A percentile compares a stretch with the other conserved stretches of the same genome.
Evolutionary conservation across 169 alveolate species (phyloP).

Genomic region (Plasmodium vivax): DNA sequence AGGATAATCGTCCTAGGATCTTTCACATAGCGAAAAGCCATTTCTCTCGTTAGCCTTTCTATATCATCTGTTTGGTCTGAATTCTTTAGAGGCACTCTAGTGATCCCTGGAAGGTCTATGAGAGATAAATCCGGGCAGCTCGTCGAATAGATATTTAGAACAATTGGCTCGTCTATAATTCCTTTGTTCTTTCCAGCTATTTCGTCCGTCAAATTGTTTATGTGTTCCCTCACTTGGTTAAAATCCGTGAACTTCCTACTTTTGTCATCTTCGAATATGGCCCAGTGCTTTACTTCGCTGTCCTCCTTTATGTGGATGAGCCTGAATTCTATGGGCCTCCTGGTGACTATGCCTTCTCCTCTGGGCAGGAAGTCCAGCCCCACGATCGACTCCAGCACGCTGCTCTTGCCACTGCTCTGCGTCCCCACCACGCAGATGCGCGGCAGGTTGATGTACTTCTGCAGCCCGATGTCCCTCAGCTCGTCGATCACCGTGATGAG

Average conservation of each 20-base stretch:
- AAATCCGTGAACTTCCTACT: slow-evolving; percentile 91
- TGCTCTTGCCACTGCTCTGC: slow-evolving; percentile 90
- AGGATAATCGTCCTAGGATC: slow-evolving; percentile 97
- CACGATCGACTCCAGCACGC: slow-evolving; percentile 97
- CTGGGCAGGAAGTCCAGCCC: slow-evolving; percentile 98
- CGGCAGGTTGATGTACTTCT: slow-evolving; percentile 92
- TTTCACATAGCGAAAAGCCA: slow-evolving; percentile 93
- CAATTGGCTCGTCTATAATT: slow-evolving; percentile 97
- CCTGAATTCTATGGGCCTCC: slow-evolving; percentile 98
- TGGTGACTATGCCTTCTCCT: slow-evolving; percentile 98
- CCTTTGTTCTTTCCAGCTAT: slow-evolving; percentile 94
- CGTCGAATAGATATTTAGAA: slow-evolving; percentile 95
- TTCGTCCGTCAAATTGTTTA: slow-evolving; percentile 92
- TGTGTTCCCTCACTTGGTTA: slow-evolving; percentile 92
- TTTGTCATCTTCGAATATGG: slow-evolving; percentile 83
- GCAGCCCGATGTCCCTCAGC: slow-evolving; percentile 93
- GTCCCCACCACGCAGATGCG: slow-evolving; percentile 91
- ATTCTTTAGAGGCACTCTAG: slow-evolving; percentile 96
- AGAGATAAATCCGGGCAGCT: slow-evolving; percentile 97
- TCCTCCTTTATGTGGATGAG: slow-evolving; percentile 91
- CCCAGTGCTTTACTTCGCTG: slow-evolving; percentile 79
- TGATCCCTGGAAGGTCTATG: slow-evolving; percentile 99
- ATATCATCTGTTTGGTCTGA: slow-evolving; percentile 97
- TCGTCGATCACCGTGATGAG: slow-evolving; percentile 83
- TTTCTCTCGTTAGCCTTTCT: slow-evolving; percentile 94